These are phyloP conservation scores for Penicillium psychrosexuale DNA, from an alignment of 2,329 filamentous ascomycete genomes.

Conservation along the genomic window DNA sequence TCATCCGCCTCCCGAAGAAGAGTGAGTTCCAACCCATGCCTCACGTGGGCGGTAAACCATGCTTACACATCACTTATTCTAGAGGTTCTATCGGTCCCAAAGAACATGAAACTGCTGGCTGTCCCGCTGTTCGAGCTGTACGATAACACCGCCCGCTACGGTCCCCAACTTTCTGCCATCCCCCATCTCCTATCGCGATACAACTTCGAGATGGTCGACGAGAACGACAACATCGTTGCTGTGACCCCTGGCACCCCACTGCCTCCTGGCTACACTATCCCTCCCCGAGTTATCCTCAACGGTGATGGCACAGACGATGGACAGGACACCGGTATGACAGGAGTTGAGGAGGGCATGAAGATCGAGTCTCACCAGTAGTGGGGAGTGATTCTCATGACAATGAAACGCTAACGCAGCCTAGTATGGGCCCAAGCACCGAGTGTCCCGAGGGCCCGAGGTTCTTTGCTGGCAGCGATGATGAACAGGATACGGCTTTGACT, in stretches of 20 bases:
- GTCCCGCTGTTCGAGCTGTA: constrained; percentile 97
- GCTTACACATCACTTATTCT: constrained; percentile 5
- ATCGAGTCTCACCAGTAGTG: constrained; percentile 24
- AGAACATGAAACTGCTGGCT: constrained; percentile 99
- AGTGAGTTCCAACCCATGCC: constrained; percentile 56
- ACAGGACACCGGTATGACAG: constrained; percentile 39
- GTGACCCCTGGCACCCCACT: constrained; percentile 71
- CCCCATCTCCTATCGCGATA: constrained; percentile 92
- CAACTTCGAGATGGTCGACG: constrained; percentile 96
- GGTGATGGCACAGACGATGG: constrained; percentile 24
- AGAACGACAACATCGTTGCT: constrained; percentile 82
- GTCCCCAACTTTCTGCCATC: constrained; percentile 92
- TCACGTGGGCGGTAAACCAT: too few relatives aligned
- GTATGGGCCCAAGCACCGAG: not conserved
- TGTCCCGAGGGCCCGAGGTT: not conserved
- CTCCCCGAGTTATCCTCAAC: constrained; percentile 64
- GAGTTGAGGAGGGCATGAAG: constrained; percentile 26
- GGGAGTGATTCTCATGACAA: not conserved
- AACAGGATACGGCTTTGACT: not conserved
- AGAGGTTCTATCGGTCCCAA: constrained; percentile 95
- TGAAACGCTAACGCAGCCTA: not conserved
- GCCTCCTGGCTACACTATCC: constrained; percentile 56
- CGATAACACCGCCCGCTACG: constrained; percentile 92
- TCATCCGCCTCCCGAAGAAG: constrained; percentile 87
- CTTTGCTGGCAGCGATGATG: not conserved